Evolutionary conservation across 2,329 filamentous ascomycete species (phyloP).

Genomic region (Pezicula radicicola): DNA sequence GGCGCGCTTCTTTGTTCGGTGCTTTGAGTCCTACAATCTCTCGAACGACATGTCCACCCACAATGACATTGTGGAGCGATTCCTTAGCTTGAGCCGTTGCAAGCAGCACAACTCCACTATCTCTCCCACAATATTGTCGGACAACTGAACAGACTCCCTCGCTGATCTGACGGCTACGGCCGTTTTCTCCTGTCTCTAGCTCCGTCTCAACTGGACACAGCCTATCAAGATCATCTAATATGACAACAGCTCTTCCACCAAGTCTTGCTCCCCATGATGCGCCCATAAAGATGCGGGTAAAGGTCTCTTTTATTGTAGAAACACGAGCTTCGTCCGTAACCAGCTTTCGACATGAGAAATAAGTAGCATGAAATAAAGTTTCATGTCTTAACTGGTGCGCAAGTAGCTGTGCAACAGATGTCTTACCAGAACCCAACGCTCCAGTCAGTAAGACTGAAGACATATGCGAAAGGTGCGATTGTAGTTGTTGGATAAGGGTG

Average conservation of each 20-base stretch:
- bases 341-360: conserved; percentile 82
- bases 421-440: conserved; percentile 87
- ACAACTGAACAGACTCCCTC: conserved; percentile 83
- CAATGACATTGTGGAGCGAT: conserved; percentile 81
- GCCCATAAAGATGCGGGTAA: conserved; percentile 80
- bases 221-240: conserved; percentile 91
- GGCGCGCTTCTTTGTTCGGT: conserved; percentile 85
- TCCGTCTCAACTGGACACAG: conserved; percentile 93
- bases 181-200: conserved; percentile 90
- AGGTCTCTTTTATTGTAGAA: conserved; percentile 84
- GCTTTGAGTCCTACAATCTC: conserved; percentile 89
- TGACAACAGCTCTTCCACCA: conserved; percentile 78
- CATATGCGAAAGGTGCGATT: conserved; percentile 74
- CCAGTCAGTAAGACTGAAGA: conserved; percentile 90
- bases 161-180: conserved; percentile 86
- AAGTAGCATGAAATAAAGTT: conserved; percentile 76
- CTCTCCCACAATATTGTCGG: conserved; percentile 75
- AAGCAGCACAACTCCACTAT: conserved; percentile 79
- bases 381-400: conserved; percentile 71
- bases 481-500: conserved; percentile 65
- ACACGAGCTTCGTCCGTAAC: conserved; percentile 90
- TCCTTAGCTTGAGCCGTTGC: conserved; percentile 94
- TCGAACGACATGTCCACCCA: conserved; percentile 87
- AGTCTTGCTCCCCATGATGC: conserved; percentile 89
- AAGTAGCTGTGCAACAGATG: conserved; percentile 72